Evolutionary conservation across 75 land plant species (phyloP).

Genomic region (Ceratopteris richardii): DNA sequence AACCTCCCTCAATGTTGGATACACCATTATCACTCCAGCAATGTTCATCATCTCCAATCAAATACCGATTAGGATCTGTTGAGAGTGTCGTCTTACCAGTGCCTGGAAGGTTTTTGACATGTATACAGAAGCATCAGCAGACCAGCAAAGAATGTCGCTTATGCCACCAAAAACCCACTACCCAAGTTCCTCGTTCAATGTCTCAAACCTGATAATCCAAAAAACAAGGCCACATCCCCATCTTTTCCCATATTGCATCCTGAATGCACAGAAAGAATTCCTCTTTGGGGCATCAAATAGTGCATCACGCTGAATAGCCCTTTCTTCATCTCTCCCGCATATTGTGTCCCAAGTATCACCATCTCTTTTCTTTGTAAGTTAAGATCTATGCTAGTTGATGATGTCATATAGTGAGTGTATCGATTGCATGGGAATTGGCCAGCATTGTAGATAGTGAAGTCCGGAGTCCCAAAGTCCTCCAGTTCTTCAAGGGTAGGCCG

Average conservation of each 20-base stretch:
- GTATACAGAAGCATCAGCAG: neutral
- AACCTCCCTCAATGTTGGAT: conserved; percentile 97
- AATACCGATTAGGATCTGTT: conserved; percentile 74
- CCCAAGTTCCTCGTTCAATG: conserved; percentile 5
- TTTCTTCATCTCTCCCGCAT: conserved; percentile 99
- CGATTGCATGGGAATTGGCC: conserved; percentile 98
- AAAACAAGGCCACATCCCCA: conserved; percentile 98
- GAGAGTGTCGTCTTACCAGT: conserved; percentile 98
- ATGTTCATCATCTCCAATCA: conserved; percentile 97
- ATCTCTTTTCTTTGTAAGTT: conserved; percentile 92
- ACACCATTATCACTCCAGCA: conserved; percentile 96
- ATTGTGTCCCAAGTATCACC: conserved; percentile 97
- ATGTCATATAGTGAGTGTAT: conserved; percentile 97
- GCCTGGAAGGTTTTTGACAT: conserved; percentile 29
- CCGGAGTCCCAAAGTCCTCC: conserved; percentile 97
- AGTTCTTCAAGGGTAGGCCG: conserved; percentile 98
- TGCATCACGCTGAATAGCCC: conserved; percentile 97
- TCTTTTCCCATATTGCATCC: conserved; percentile 98
- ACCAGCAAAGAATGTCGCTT: neutral
- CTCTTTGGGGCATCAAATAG: conserved; percentile 93
- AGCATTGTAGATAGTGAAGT: conserved; percentile 98
- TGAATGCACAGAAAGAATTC: conserved; percentile 88
- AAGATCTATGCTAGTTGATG: conserved; percentile 95
- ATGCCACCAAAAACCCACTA: neutral
- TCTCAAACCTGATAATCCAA: conserved; percentile 84